These are phyloP conservation scores for Arthrobotrys conoides DNA, from an alignment of 2,329 filamentous ascomycete species.

Conservation along the genomic window DNA sequence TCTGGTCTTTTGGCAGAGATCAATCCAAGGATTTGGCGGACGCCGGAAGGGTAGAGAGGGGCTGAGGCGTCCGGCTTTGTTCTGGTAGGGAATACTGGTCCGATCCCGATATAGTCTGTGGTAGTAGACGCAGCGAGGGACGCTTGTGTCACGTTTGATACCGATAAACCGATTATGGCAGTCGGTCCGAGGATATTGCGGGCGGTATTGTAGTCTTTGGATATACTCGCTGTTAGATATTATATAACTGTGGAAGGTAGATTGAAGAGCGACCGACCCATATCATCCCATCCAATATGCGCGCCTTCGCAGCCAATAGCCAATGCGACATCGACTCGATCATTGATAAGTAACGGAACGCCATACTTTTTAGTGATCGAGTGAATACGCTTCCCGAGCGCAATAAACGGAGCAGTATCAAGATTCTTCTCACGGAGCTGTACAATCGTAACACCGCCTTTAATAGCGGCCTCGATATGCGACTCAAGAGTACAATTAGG, in stretches of 20 bases:
- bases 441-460: constrained; percentile 79
- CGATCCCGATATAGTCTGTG: constrained; percentile 92
- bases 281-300: constrained; percentile 94
- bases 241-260: not conserved
- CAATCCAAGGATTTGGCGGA: constrained; percentile 76
- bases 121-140: constrained; percentile 78
- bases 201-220: constrained; percentile 74
- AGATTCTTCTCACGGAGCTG: constrained; percentile 92
- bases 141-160: constrained; percentile 81
- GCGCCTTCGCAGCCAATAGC: constrained; percentile 91
- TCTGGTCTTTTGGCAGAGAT: constrained; percentile 70
- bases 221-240: not conserved
- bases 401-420: constrained; percentile 79
- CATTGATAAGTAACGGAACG: constrained; percentile 91
- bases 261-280: constrained; percentile 72
- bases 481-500: constrained; percentile 58
- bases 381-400: constrained; percentile 80
- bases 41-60: constrained; percentile 75
- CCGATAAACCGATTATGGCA: constrained; percentile 90
- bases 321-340: constrained; percentile 88
- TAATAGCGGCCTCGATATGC: constrained; percentile 62
- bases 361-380: constrained; percentile 76
- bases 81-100: constrained; percentile 86
- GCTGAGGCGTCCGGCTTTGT: constrained; percentile 72
- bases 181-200: constrained; percentile 79